Base-by-base conservation (phyloP, 768 basidiomycete species). In the Lentinus tigrinus region DNA sequence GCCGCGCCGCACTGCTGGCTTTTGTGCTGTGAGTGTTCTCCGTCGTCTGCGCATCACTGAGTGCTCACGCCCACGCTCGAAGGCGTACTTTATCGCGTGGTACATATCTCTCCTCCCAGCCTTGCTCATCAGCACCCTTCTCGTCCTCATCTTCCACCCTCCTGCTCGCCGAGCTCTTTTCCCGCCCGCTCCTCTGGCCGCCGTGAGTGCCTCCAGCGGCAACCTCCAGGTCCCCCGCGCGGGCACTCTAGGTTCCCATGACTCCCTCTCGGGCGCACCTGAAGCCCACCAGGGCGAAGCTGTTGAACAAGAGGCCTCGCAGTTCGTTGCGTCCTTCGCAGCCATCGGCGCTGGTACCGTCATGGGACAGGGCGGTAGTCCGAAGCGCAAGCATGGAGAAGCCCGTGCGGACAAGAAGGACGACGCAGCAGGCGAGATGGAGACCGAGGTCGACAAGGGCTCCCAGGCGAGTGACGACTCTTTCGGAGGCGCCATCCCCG, bases 61-160 rank as follows among this genome's bases (percentile, higher is more conserved):
- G 19, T 13, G 10, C 23, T 14, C 8, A 3, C 2, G 13, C 40
- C 49, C 27, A 54, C 26, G 1, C 26, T n/a, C 14, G 13, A 23
- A 67, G 69, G 64, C 57, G 1, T 79, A 79, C 61, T 66, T 69
- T 47, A n/a, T 69, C 5, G 72, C 75, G 1, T 79, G 78, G 78
- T 67, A 62, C 53, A 63, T 67, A 47, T 67, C 74, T 27, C 56
- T 76, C 26, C 65, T 79, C 52, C 62, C 70, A n/a, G 72, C 75
- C 3, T 47, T 72, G 11, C 40, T 77, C 56, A 54, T 75, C 52
- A 38, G 64, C 38, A 68, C 73, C 14, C 39, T 76, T 21, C 58
- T 72, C 17, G 54, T 72, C 31, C 72, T 79, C 37, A 73, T 78
- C 38, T 64, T 78, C 60, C 68, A 69, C 48, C 75, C 77, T 3